Conservation (phyloP, 2,329 filamentous ascomycete genomes). For the Penicillium sp. region DNA sequence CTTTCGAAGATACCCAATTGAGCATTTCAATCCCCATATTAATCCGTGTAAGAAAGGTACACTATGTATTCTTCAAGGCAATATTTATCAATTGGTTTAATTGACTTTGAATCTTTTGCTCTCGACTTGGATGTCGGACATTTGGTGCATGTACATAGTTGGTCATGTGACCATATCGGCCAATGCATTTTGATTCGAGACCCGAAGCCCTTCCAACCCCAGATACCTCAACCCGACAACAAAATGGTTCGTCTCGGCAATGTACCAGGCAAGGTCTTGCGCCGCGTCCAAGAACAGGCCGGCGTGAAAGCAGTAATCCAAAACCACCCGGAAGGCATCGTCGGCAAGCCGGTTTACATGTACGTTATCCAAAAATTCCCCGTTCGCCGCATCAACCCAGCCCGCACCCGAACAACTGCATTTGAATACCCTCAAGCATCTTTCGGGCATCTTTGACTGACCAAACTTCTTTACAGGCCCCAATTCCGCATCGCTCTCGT, state of each 20-base stretch:
- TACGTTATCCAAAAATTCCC: constrained; percentile 40
- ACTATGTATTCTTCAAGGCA: too few relatives aligned
- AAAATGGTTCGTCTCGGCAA: constrained; percentile 10
- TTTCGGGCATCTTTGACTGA: neutral
- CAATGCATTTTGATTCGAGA: constrained; percentile 8
- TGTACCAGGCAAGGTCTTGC: neutral
- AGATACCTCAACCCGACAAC: constrained; percentile 10
- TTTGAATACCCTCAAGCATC: neutral
- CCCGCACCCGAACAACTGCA: neutral
- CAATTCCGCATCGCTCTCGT: constrained; percentile 79
- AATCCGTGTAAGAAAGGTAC: neutral
- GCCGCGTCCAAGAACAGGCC: constrained; percentile 4
- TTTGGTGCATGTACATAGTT: neutral
- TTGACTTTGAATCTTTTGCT: neutral
- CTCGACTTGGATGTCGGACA: neutral
- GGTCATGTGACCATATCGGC: constrained; percentile 4
- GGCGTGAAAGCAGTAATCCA: neutral
- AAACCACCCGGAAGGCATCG: constrained; percentile 20
- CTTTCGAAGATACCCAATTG: neutral
- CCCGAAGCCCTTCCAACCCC: constrained; percentile 3
- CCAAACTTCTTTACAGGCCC: constrained; percentile 59
- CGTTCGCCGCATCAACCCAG: neutral
- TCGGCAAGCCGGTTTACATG: constrained; percentile 57
- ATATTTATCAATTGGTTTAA: neutral
- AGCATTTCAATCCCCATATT: neutral